Evolutionary conservation across 2,329 filamentous ascomycete species (phyloP), one percentile per base, ranked within the genome.

Genomic region (Stenocarpella maydis): DNA sequence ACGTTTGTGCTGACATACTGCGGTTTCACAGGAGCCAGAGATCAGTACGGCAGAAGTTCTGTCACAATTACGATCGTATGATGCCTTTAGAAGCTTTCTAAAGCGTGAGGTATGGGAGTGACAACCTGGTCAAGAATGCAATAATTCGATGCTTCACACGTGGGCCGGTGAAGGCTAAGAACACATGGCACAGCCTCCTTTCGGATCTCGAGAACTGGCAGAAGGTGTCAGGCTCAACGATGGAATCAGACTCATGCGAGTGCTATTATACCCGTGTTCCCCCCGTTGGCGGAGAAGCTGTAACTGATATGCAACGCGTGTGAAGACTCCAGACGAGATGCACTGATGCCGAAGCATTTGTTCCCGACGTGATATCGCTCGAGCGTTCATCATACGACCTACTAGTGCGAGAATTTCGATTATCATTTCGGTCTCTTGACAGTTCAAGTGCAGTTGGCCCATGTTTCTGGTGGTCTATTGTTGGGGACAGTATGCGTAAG

Each of bases 391-490:
- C 45, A 10, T 80, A 80, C 67, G 67, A 69, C 19, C 63, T 69
- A 6, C 76, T 80, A 67, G 71, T 79, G 7, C 60, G 70, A 17
- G 72, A 74, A 9, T 72, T 79, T 69, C 71, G 74, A 34, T 72
- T 80, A 1, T 77, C 78, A 0, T 73, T 73, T 37, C 73, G 75
- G 28, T 72, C 63, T 2, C 72, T 79, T 2, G 77, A 80, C 49
- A 75, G 73, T 12, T 74, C 75, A 1, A 77, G 74, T 65, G 74
- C 70, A 14, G 77, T 79, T 1, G 78, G 78, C 1, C 78, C 78
- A 0, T 78, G 80, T 66, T 80, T 79, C 70, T 80, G 78, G 78
- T 76, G 75, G 58, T 72, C 74, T 1, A 73, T 74, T 64, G 75
- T 77, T 45, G 71, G 72, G 17, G 67, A 75, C 49, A 73, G 76